Conservation (phyloP, 805 yeast genomes). For the Zygosaccharomyces bisporus region DNA sequence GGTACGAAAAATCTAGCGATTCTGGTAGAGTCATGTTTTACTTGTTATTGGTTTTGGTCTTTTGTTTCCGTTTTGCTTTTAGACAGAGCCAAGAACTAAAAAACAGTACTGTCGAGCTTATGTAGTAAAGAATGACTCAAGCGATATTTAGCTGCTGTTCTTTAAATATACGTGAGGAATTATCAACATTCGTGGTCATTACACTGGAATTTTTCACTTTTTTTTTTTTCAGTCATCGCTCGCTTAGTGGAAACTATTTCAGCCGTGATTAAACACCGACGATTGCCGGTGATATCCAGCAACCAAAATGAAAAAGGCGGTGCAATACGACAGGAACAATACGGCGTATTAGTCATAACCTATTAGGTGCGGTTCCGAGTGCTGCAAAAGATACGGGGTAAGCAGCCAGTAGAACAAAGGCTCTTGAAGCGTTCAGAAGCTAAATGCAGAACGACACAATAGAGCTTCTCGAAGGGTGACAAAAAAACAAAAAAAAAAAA, state of each 20-base stretch:
- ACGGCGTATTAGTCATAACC: no score
- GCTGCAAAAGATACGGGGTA: no score
- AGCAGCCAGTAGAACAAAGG: no score
- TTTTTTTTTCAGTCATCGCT: background rate
- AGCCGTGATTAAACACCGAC: conserved; percentile 1
- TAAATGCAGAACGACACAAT: no score
- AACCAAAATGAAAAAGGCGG: background rate
- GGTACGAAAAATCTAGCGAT: conserved; percentile 71
- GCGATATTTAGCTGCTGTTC: background rate
- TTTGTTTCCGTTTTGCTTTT: no score
- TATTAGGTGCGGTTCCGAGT: no score
- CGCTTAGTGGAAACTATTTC: conserved; percentile 2
- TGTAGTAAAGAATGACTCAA: background rate
- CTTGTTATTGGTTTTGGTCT: background rate
- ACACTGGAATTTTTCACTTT: conserved; percentile 7
- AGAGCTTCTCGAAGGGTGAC: no score
- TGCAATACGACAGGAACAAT: no score
- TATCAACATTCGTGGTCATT: conserved; percentile 1
- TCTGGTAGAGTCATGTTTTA: conserved; percentile 33
- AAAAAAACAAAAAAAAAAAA: no score
- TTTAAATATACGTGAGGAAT: conserved; percentile 1
- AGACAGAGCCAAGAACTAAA: background rate
- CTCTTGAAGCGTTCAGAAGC: no score
- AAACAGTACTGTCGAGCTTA: no score
- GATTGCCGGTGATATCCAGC: conserved; percentile 2